Evolutionary conservation across 2,329 filamentous ascomycete species (phyloP), one percentile per base, ranked within the genome.

Genomic region (Aschersonia sp.): DNA sequence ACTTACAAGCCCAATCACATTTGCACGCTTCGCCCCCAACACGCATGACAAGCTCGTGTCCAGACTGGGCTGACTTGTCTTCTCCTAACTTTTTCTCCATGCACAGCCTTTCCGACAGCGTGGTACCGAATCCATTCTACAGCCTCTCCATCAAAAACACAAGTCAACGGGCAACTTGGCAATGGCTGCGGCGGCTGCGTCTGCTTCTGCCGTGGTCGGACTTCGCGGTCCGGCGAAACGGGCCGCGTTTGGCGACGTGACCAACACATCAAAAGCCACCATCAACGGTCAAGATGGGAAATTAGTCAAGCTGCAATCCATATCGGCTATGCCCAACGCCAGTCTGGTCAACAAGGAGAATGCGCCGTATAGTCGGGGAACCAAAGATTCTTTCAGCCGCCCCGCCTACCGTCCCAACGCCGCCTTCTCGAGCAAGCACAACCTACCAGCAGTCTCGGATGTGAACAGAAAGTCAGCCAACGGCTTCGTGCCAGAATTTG

Each of bases 241-340:
- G 55, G 80, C 81, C 52, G 86, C 80, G 10, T 88, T 94, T 64
- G 85, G 78, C 45, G 88, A 94, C 61, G 76, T 92, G 52, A 92
- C 85, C 70, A 90, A 89, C 59, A 80, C 74, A 43, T 59, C 71
- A 41, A 67, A 68, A 51, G 60, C 63, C 43, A 53, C 54, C 37
- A 57, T 56, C 35, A 51, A 58, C 31, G 55, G 60, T 30, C 58
- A 67, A 45, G 55, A 63, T 32, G 57, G 52, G 47, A 71, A 71
- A 57, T 55, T 53, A 11, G 49, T 54, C 48, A 70, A 69, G 51
- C 53, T 53, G 37, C 50, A 59, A 43, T 45, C 55, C 14, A 50
- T 50, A 30, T 53, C 54, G 45, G 51, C 52, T 48, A 53, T 57
- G 30, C 59, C 58, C 44, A 47, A 56, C 2, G 49, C 53, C 12